phyloP scores from a whole-genome alignment of 768 basidiomycete species.

The Asterophora parasitica region DNA sequence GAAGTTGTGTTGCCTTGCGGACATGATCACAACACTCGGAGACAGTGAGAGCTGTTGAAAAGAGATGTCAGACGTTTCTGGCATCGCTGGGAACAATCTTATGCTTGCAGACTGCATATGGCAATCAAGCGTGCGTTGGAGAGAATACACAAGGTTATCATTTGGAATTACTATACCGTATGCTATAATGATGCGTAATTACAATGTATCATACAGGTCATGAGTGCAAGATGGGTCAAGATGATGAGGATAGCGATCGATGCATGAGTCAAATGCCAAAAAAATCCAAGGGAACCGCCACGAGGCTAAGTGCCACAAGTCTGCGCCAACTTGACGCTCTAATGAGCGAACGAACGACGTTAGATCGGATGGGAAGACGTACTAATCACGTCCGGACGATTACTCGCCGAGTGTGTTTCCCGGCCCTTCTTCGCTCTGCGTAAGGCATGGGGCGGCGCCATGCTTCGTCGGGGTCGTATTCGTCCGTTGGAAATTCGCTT shows the following conservation, averaged over 20 bases:
- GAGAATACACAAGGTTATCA: background rate
- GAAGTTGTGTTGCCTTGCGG: slow-evolving; percentile 13
- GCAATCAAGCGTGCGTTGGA: no score
- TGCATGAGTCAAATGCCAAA: slow-evolving; percentile 13
- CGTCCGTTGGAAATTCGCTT: slow-evolving; percentile 39
- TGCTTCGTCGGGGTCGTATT: slow-evolving; percentile 60
- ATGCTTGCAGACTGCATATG: background rate
- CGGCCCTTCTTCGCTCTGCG: slow-evolving; percentile 69
- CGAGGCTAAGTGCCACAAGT: slow-evolving; percentile 3
- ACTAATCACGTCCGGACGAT: slow-evolving; percentile 46
- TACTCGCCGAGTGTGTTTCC: slow-evolving; percentile 74
- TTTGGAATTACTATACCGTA: background rate
- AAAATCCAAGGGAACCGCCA: slow-evolving; percentile 7
- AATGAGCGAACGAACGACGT: slow-evolving; percentile 5
- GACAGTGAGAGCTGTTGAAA: background rate
- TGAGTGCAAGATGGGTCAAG: slow-evolving; percentile 9
- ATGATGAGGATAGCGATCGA: slow-evolving; percentile 10
- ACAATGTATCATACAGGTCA: background rate
- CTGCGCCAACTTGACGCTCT: slow-evolving; percentile 9
- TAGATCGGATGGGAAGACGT: slow-evolving; percentile 5
- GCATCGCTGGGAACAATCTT: background rate
- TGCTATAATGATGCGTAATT: background rate
- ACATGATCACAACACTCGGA: slow-evolving; percentile 8
- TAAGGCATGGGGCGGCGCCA: slow-evolving; percentile 74
- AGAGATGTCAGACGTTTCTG: background rate